phyloP scores from a whole-genome alignment of 768 basidiomycete genomes.

The Chalciporus sphaerocephalus region DNA sequence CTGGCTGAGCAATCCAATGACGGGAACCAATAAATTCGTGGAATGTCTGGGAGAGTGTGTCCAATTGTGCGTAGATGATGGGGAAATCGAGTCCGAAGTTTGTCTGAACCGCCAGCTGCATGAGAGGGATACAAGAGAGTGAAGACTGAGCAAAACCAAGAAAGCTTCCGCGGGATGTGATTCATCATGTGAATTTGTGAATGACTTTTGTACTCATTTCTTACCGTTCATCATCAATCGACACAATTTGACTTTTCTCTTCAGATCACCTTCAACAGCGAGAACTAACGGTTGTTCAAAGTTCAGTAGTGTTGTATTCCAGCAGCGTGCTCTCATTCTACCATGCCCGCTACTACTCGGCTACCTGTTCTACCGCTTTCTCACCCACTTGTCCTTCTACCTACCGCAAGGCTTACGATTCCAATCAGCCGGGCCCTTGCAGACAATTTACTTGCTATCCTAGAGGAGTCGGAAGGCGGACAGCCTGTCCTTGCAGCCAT shows the following conservation, averaged over 20 bases:
- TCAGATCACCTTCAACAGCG: constrained; percentile 3
- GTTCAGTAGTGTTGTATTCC: neutral
- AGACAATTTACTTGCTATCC: constrained; percentile 59
- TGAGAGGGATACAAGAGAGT: too few species aligned
- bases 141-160: too few species aligned
- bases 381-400: constrained; percentile 71
- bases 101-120: too few species aligned
- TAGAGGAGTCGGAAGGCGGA: constrained; percentile 59
- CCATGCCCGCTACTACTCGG: constrained; percentile 32
- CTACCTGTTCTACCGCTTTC: constrained; percentile 69
- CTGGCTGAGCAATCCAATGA: neutral
- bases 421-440: constrained; percentile 60
- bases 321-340: neutral
- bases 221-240: too few species aligned
- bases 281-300: neutral
- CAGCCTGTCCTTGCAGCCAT: constrained; percentile 69
- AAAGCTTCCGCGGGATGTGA: too few species aligned
- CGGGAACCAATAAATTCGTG: too few species aligned
- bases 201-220: too few species aligned
- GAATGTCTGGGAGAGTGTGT: too few species aligned
- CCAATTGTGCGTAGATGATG: too few species aligned
- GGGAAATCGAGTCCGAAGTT: too few species aligned
- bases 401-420: constrained; percentile 64
- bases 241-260: too few species aligned
- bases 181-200: too few species aligned